Conservation (phyloP, 345 rosid genomes). For the Salix exigua region DNA sequence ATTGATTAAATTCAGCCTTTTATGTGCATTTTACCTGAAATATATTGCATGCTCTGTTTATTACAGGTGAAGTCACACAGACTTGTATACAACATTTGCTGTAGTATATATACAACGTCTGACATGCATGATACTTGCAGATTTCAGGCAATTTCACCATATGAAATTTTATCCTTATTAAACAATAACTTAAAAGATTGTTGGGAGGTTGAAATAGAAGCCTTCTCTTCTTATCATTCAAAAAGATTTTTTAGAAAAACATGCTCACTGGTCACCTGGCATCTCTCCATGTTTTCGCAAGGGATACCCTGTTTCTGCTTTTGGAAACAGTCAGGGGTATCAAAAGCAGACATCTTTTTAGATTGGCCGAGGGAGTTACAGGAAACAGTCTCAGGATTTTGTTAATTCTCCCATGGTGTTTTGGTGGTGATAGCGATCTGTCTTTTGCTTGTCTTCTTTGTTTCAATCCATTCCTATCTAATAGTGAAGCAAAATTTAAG, state of each 20-base stretch:
- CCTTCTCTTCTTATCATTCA: not conserved
- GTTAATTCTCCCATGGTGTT: not conserved
- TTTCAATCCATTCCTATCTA: not conserved
- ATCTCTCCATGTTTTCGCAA: not conserved
- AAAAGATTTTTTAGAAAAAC: not conserved
- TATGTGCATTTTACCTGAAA: not conserved
- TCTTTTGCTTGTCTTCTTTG: not conserved
- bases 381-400: not conserved
- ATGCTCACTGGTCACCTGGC: not conserved
- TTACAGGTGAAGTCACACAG: not conserved
- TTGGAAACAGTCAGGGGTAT: not conserved
- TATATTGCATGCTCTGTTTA: not conserved
- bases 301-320: not conserved
- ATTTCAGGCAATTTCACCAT: not conserved
- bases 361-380: not conserved
- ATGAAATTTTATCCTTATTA: not conserved
- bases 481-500: not conserved
- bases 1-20: not conserved
- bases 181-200: not conserved
- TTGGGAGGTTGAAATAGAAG: not conserved
- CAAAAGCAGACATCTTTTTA: not conserved
- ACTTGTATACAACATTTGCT: not conserved
- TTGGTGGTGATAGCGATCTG: not conserved
- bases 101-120: not conserved
- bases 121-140: not conserved